Base-by-base conservation (phyloP, 2,329 filamentous ascomycete genomes). In the Epichloe festucae region DNA sequence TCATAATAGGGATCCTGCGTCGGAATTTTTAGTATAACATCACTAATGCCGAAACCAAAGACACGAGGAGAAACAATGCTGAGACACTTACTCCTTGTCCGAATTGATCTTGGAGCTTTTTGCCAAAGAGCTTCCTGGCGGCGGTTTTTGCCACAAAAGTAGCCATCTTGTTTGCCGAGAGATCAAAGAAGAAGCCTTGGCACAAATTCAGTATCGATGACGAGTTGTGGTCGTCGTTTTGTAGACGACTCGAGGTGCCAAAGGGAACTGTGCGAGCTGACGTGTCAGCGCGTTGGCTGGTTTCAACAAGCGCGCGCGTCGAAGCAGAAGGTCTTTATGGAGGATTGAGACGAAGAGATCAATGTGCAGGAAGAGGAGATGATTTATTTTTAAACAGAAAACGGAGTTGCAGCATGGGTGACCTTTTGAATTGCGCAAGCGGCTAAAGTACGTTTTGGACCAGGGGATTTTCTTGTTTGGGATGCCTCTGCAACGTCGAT, bases 1-100 rank as follows among this genome's bases (percentile, higher is more conserved):
- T 95, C 88, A 61, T 90, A 95, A 71, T 89, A 95, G 5, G 90
- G 89, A 64, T 97, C 90, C 87, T 96, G 52, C 38, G 55, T 19
- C 31, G 43, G 54, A 56, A 53, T 49, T 66, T 66, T 65, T 38
- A 63, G 68, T 39, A 66, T 57, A 4, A n/a, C 11, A n/a, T 14
- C 12, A 39, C 36, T 14, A 39, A 6, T n/a, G 14, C 8, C 14
- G 36, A n/a, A 39, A 14, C n/a, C 15, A 8, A 10, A 31, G 14
- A 10, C 23, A 35, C 1, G n/a, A 14, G 4, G 4, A 42, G 38
- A 42, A 49, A 40, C 11, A 35, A 23, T 42, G 27, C 34, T 35
- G 43, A 40, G 38, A 44, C 42, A 52, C 66, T 54, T 67, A 79
- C 77, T 63, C 76, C 76, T 58, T 70, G 70, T 52, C 78, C 79